Evolutionary conservation across 495 filamentous ascomycete genomes (phyloP).

Genomic region (Acidiella bohemica): DNA sequence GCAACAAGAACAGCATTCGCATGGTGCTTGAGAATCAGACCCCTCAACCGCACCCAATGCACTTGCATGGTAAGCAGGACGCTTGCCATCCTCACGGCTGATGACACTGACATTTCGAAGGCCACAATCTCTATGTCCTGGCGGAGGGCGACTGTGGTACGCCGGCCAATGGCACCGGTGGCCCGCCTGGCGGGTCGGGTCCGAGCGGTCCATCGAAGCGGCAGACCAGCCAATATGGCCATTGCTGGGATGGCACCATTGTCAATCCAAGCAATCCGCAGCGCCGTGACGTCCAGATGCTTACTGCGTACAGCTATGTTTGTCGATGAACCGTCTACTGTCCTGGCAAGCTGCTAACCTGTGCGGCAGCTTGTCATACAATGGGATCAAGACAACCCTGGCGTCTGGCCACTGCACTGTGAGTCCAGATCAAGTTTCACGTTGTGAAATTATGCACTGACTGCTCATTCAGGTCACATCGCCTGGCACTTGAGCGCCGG

Average conservation of each 20-base stretch:
- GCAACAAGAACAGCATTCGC: slow-evolving; percentile 20
- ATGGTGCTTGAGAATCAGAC: slow-evolving; percentile 23
- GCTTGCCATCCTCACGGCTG: no score
- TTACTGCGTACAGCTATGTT: slow-evolving; percentile 9
- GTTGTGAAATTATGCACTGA: no score
- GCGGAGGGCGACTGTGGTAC: slow-evolving; percentile 6
- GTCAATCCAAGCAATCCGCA: slow-evolving; percentile 12
- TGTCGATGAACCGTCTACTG: no score
- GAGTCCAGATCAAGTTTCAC: background rate
- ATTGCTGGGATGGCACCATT: slow-evolving; percentile 14
- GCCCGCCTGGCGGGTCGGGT: no score
- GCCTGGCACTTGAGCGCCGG: slow-evolving; percentile 21
- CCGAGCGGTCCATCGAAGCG: no score
- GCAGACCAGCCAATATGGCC: background rate
- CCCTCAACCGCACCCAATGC: slow-evolving; percentile 19
- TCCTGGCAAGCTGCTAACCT: no score
- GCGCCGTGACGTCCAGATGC: slow-evolving; percentile 15
- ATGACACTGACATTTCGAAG: slow-evolving; percentile 1
- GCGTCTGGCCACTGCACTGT: slow-evolving; percentile 11
- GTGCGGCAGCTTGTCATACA: no score
- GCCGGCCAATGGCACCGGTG: slow-evolving; percentile 6
- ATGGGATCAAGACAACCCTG: slow-evolving; percentile 20
- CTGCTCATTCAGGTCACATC: no score
- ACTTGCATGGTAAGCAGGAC: slow-evolving; percentile 9
- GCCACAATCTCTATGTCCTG: slow-evolving; percentile 17